Conservation (phyloP, 78 protist species). For the Dictyostelium brefeldianum region DNA sequence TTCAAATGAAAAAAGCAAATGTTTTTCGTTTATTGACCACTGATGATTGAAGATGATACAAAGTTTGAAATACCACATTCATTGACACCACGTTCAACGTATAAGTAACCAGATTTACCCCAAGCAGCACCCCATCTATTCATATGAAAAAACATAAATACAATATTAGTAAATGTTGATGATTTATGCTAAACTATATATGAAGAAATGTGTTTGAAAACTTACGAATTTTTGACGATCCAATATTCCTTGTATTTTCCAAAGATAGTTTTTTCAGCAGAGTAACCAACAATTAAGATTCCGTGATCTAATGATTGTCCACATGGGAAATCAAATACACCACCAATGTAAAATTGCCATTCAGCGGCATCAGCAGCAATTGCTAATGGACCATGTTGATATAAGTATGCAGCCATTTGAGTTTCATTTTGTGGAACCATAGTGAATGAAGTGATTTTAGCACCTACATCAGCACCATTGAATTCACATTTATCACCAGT, state of each 20-base stretch:
- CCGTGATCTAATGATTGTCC: conserved; percentile 70
- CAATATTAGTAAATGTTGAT: too few species aligned
- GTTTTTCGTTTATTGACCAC: background rate
- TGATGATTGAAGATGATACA: conserved; percentile 8
- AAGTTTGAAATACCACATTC: conserved; percentile 26
- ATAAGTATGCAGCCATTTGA: conserved; percentile 72
- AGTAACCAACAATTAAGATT: conserved; percentile 67
- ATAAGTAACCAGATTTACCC: conserved; percentile 45
- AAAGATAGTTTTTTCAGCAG: conserved; percentile 24
- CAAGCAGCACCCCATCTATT: conserved; percentile 24
- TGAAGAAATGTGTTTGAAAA: background rate
- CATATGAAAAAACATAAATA: too few species aligned
- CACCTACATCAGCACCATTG: conserved; percentile 15
- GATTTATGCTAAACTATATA: too few species aligned
- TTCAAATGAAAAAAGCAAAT: too few species aligned
- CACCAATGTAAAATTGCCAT: conserved; percentile 78
- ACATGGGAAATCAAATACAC: conserved; percentile 74
- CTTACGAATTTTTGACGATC: background rate
- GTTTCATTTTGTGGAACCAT: conserved; percentile 59
- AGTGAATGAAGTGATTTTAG: conserved; percentile 68
- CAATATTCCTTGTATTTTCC: conserved; percentile 30
- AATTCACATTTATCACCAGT: conserved; percentile 74
- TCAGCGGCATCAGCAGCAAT: conserved; percentile 84
- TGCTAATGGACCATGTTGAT: conserved; percentile 71
- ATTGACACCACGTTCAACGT: background rate